Conservation (phyloP, 208 protist genomes). For the Trypanosoma platydactyli region DNA sequence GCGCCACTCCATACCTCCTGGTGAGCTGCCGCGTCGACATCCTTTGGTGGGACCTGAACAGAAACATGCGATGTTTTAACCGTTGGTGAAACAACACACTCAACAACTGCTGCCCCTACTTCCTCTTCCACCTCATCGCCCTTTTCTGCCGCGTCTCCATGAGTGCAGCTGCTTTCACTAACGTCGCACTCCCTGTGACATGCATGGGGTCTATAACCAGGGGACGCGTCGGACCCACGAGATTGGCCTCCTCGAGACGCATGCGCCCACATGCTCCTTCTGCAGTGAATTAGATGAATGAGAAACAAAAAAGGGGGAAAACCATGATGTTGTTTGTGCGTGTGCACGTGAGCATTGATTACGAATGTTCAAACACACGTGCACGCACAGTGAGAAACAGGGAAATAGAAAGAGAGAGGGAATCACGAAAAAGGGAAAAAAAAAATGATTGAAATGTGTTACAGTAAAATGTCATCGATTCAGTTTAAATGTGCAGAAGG, state of each 20-base stretch:
- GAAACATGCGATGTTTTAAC: not conserved
- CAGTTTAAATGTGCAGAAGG: too few species aligned
- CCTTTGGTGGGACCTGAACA: not conserved
- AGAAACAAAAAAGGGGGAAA: too few species aligned
- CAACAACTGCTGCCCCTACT: conserved; percentile 7
- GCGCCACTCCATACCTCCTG: too few species aligned
- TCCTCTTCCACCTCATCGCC: not conserved
- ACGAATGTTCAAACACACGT: not conserved
- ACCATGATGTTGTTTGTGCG: too few species aligned
- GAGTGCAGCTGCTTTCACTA: not conserved
- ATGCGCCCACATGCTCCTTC: too few species aligned
- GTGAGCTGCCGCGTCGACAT: too few species aligned
- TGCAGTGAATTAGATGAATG: too few species aligned
- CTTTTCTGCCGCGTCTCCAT: not conserved
- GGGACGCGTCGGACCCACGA: not conserved
- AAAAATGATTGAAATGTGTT: too few species aligned
- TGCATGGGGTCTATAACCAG: not conserved
- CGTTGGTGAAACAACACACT: not conserved
- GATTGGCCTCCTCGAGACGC: not conserved
- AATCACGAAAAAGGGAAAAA: not conserved
- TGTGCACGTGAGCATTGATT: too few species aligned
- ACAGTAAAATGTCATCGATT: too few species aligned
- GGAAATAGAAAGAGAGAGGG: conserved; percentile 1
- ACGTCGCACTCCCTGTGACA: not conserved
- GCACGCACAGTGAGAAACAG: not conserved